Conservation (phyloP, 768 basidiomycete genomes). For the Naganishia kalamii region DNA sequence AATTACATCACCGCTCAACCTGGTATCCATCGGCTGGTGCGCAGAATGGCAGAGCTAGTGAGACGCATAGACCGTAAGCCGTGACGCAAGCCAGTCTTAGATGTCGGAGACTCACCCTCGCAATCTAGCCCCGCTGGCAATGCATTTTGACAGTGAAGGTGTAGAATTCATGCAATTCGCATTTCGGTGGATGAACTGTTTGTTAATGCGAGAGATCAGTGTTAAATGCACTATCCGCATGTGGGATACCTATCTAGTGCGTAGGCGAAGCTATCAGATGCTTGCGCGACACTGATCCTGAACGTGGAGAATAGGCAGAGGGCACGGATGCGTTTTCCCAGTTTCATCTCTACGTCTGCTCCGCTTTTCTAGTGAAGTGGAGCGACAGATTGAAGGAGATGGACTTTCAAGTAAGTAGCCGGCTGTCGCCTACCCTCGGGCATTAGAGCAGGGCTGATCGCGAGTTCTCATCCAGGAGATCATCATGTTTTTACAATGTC, state of each 20-base stretch:
- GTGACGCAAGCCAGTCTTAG: background rate
- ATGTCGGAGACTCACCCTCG: background rate
- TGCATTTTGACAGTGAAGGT: slow-evolving; percentile 79
- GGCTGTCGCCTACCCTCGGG: background rate
- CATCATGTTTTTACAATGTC: slow-evolving; percentile 79
- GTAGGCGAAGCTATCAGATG: slow-evolving; percentile 32
- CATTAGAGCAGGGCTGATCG: background rate
- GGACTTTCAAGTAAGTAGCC: slow-evolving; percentile 85
- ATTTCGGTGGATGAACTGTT: slow-evolving; percentile 99
- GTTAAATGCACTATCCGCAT: slow-evolving; percentile 94
- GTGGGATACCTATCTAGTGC: slow-evolving; percentile 98
- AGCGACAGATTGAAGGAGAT: slow-evolving; percentile 85
- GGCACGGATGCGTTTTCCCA: slow-evolving; percentile 97
- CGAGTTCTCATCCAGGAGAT: slow-evolving; percentile 62
- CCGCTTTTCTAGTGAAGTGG: slow-evolving; percentile 92
- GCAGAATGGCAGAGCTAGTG: slow-evolving; percentile 88
- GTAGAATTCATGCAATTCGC: slow-evolving; percentile 99
- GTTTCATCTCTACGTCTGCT: slow-evolving; percentile 97
- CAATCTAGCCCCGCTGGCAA: slow-evolving; percentile 66
- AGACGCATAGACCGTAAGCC: slow-evolving; percentile 46
- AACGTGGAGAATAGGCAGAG: slow-evolving; percentile 62
- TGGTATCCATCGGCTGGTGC: slow-evolving; percentile 87
- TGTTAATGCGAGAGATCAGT: slow-evolving; percentile 95
- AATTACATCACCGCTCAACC: slow-evolving; percentile 97
- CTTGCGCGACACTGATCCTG: background rate